Percentiles rank a stretch among this genome's conserved stretches.
These are phyloP conservation scores for Drosera spatulata DNA, from an alignment of 179 eudicot genomes.

Conservation along the genomic window DNA sequence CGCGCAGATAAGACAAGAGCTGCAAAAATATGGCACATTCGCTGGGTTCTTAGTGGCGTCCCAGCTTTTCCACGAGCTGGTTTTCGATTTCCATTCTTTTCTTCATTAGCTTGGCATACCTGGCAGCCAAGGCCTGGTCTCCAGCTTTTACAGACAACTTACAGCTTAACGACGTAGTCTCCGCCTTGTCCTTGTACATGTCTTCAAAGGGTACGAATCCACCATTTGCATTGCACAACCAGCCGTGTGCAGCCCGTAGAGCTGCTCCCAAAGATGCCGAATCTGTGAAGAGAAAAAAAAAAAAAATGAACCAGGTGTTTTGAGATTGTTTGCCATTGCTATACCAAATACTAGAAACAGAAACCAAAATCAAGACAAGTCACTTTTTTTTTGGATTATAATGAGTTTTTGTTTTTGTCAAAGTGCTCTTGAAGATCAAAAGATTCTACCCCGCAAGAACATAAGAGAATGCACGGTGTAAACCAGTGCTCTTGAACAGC, in stretches of 20 bases:
- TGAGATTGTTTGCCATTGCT: no score
- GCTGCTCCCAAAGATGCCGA: slow-evolving; percentile 93
- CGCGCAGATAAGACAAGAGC: no score
- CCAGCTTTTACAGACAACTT: slow-evolving; percentile 65
- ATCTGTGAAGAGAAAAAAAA: slow-evolving; percentile 29
- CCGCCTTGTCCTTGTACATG: slow-evolving; percentile 54
- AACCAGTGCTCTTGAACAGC: no score
- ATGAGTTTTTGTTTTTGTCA: no score
- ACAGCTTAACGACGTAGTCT: slow-evolving; percentile 48
- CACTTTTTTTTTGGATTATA: no score
- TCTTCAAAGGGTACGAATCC: slow-evolving; percentile 49
- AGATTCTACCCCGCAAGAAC: not conserved
- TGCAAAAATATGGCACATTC: not conserved
- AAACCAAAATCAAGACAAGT: no score
- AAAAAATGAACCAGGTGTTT: no score
- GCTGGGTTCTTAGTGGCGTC: slow-evolving; percentile 18
- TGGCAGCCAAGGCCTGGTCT: slow-evolving; percentile 44
- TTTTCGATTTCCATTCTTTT: slow-evolving; percentile 78
- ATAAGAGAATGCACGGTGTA: not conserved
- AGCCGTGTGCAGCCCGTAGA: slow-evolving; percentile 90
- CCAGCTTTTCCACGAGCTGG: slow-evolving; percentile 55
- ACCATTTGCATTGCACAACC: slow-evolving; percentile 73
- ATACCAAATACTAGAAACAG: no score
- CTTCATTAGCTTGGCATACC: slow-evolving; percentile 58
- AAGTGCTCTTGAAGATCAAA: no score